Base-by-base conservation (phyloP, 306 rosid species). In the Vigna mungo region DNA sequence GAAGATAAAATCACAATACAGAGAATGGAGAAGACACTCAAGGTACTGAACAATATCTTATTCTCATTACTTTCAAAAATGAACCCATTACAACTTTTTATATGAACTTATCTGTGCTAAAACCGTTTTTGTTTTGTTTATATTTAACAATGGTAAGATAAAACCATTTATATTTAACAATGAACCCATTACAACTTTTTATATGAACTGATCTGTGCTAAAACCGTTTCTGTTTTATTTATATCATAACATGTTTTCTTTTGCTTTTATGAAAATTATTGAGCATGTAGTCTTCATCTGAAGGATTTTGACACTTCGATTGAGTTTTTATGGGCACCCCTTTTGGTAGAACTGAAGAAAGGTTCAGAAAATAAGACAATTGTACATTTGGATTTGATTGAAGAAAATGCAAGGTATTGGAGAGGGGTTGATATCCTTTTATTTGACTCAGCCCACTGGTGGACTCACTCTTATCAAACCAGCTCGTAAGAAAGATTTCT, bases 391-490 rank as follows among this genome's bases (percentile, higher is more conserved):
- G 97, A 93, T 82, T 79, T 71, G 89, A 93, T 93, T 49, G 98
- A 93, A 84, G 92, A 93, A 53, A 91, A 93, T 77, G 95, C 90
- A 11, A 87, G 76, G 88, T 91, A 82, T 76, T 93, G 98, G 98
- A 89, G 82, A 81, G 98, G 97, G 54, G 98, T 85, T 79, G 93
- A 93, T 77, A 27, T 93, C 61, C 97, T 93, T 27, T 87, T 91
- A 15, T 93, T 93, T 77, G 97, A 91, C 85, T 93, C 98, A 77
- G 98, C 97, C 60, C 96, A 93, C 72, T 91, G 97, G 98, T 93
- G 95, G 98, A 88, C 96, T 89, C 98, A 89, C 78, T 89, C 91
- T 55, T 88, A 83, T 68, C 48, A 85, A 83, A 83, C 81, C 69
- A 87, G 89, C 78, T 80, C 95, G 98, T 93, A 93, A 92, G 92